These are phyloP conservation scores for Fomes fomentarius DNA, from an alignment of 1,284 basidiomycete species.

Conservation along the genomic window DNA sequence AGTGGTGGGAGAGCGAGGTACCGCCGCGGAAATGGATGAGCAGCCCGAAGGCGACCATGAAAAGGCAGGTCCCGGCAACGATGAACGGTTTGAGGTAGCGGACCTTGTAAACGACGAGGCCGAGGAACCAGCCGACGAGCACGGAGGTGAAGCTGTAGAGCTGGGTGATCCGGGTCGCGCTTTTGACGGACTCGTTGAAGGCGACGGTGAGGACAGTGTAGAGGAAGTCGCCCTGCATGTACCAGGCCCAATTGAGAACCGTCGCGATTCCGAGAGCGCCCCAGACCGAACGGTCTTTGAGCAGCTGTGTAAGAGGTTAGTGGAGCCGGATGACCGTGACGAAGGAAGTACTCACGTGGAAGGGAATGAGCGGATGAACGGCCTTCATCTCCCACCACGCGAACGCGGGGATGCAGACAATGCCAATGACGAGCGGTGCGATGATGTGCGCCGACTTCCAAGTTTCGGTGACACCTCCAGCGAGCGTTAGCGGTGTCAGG, in stretches of 20 bases:
- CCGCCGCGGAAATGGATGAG: constrained; percentile 42
- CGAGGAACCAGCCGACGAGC: constrained; percentile 37
- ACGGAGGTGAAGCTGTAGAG: constrained; percentile 43
- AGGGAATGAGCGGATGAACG: constrained; percentile 39
- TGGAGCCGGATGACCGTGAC: background rate
- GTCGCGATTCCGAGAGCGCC: constrained; percentile 38
- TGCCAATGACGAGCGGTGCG: constrained; percentile 40
- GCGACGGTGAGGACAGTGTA: constrained; percentile 1
- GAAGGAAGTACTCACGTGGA: constrained; percentile 16
- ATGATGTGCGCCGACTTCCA: constrained; percentile 40
- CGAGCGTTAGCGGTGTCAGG: constrained; percentile 41
- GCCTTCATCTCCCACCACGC: constrained; percentile 41
- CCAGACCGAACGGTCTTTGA: constrained; percentile 40
- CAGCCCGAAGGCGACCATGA: constrained; percentile 41
- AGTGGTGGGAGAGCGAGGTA: constrained; percentile 19
- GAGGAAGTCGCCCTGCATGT: constrained; percentile 11
- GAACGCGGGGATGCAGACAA: constrained; percentile 37
- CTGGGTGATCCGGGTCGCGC: constrained; percentile 38
- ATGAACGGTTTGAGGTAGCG: constrained; percentile 41
- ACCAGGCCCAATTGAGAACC: constrained; percentile 35
- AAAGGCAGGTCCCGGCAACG: constrained; percentile 35
- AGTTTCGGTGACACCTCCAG: constrained; percentile 31
- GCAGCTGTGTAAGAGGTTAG: constrained; percentile 15
- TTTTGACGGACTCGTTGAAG: constrained; percentile 37
- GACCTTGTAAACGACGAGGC: constrained; percentile 37